Base-by-base conservation (phyloP, 2,329 filamentous ascomycete genomes). In the Curvularia sp. region DNA sequence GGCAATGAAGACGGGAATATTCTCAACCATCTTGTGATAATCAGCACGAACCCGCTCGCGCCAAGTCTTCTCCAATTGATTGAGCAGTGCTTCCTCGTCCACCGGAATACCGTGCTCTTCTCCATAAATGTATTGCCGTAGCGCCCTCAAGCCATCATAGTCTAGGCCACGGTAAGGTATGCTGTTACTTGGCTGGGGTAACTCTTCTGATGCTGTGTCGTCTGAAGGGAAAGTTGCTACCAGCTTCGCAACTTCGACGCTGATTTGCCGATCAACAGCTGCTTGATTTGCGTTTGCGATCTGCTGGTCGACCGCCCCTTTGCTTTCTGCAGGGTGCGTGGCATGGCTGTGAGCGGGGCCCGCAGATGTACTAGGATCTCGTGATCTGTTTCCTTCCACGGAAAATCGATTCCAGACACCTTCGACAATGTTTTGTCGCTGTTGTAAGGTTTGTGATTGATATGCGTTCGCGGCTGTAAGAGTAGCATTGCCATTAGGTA, bases 101-200 rank as follows among this genome's bases (percentile, higher is more conserved):
- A 69, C 63, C 12, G 61, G 50, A 7, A 65, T 49, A 19, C 60
- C 63, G 18, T 56, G 57, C 27, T 71, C 68, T 49, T 74, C 70
- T 27, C 61, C 63, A 46, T 75, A 75, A 12, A 75, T 66, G 49
- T 74, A 72, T 13, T 67, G 60, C 23, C 74, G 73, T 12, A 76
- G 65, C 19, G 72, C 72, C 21, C 64, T 60, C 28, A 75, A 39
- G 6, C 65, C 71, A 12, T 75, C 73, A 28, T 68, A 61, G 49
- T 76, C 74, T 13, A 75, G 55, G 3, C 71, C 72, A 32, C 64
- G 67, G 30, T 72, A 72, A 9, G 67, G 63, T 57, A 60, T 57
- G 30, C 62, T 66, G 49, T 54, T 65, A 46, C 55, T 59, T 32
- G 65, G 53, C 39, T 67, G 68, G 15, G 61, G 59, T 25, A 65